Evolutionary conservation across 129 eudicot genomes (phyloP).

Genomic region (Solidago caesia): DNA sequence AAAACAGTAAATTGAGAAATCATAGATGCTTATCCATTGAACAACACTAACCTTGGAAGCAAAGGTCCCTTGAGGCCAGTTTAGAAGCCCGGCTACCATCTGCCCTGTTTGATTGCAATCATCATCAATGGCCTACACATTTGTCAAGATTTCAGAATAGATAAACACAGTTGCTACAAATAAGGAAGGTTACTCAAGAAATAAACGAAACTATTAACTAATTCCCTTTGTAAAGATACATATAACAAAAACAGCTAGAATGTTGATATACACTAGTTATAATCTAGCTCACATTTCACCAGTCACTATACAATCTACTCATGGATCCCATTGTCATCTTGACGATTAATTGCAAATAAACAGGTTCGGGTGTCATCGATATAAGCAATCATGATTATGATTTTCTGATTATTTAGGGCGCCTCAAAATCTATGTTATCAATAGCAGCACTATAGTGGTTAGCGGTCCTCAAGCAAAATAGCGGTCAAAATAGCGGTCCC

Average conservation of each 20-base stretch:
- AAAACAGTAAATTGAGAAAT: not conserved
- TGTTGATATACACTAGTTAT: not conserved
- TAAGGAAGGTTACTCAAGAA: not conserved
- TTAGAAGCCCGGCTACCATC: constrained; percentile 91
- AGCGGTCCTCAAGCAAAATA: no score
- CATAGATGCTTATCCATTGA: not conserved
- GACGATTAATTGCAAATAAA: not conserved
- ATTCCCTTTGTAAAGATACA: not conserved
- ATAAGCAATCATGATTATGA: not conserved
- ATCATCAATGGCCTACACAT: constrained; percentile 83
- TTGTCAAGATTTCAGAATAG: constrained; percentile 1
- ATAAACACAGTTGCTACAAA: not conserved
- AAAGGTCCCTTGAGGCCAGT: constrained; percentile 98
- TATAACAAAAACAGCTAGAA: not conserved
- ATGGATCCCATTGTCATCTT: not conserved
- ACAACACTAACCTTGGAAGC: constrained; percentile 77
- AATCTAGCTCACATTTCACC: not conserved
- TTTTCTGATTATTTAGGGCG: no score
- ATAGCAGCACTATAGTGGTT: no score
- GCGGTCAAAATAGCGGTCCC: no score
- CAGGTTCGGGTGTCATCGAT: not conserved
- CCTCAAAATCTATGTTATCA: no score
- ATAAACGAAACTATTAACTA: not conserved
- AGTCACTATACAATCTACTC: not conserved
- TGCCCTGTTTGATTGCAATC: constrained; percentile 98